phyloP scores from a whole-genome alignment of 305 asterid species.

The Fraxinus velutina region DNA sequence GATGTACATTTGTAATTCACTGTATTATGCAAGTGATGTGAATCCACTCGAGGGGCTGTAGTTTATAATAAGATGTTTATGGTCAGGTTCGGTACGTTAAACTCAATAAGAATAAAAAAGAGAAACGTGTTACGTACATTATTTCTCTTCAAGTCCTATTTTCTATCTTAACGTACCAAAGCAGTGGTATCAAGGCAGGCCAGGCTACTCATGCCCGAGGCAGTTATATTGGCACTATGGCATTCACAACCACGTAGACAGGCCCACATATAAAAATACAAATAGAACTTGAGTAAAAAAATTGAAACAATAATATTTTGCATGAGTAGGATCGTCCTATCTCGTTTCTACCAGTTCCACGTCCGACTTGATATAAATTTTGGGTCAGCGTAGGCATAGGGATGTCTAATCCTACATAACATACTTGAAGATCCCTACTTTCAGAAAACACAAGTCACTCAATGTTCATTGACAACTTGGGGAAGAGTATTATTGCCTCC shows the following conservation, averaged over 20 bases:
- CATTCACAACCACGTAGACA: background rate
- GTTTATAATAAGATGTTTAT: background rate
- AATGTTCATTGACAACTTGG: background rate
- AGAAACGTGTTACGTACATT: background rate
- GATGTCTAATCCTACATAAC: background rate
- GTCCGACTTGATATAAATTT: background rate
- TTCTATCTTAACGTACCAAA: background rate
- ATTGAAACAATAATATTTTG: background rate
- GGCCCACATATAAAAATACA: background rate
- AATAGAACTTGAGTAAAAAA: background rate
- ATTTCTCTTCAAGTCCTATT: background rate
- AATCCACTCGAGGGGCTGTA: background rate
- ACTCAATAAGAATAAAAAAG: background rate
- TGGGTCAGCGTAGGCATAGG: background rate
- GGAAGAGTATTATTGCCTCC: background rate
- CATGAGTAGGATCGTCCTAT: background rate
- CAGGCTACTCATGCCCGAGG: background rate
- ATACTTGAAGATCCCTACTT: background rate
- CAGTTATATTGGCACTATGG: background rate
- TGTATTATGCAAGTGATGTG: background rate
- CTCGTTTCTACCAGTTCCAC: background rate
- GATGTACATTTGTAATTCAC: background rate
- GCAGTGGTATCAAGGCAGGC: background rate
- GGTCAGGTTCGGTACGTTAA: background rate
- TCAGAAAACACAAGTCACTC: background rate